These are phyloP conservation scores for Trichoderma parareesei DNA, from an alignment of 495 filamentous ascomycete genomes.

Conservation along the genomic window DNA sequence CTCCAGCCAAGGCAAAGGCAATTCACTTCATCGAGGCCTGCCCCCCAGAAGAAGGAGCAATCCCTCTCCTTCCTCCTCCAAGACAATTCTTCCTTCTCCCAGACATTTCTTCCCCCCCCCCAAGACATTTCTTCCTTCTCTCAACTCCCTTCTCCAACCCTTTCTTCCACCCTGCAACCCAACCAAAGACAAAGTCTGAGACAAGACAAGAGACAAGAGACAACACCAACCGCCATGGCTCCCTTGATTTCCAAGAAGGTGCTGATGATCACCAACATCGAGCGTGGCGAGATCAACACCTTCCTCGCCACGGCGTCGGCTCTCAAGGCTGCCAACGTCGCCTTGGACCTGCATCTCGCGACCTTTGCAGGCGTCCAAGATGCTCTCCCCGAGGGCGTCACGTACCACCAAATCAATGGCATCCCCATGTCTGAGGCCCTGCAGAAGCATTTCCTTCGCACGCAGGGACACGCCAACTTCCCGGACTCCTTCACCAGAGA, in stretches of 20 bases:
- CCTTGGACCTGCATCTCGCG: constrained; percentile 44
- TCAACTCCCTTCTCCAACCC: background rate
- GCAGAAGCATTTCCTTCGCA: background rate
- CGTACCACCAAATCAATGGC: background rate
- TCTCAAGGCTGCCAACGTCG: constrained; percentile 28
- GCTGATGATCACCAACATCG: constrained; percentile 48
- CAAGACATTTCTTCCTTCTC: background rate
- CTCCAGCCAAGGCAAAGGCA: too few species aligned
- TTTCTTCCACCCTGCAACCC: too few species aligned
- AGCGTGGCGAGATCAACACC: constrained; percentile 49
- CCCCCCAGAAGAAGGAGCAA: too few species aligned
- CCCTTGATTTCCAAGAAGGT: constrained; percentile 18
- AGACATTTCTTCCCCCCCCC: background rate
- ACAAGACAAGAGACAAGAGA: background rate
- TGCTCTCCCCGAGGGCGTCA: constrained; percentile 14
- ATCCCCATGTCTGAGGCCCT: background rate
- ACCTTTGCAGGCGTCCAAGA: constrained; percentile 29
- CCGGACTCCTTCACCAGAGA: background rate
- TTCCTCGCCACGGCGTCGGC: constrained; percentile 45
- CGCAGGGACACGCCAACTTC: background rate
- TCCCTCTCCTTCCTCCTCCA: background rate
- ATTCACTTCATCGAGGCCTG: too few species aligned
- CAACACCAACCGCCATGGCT: background rate
- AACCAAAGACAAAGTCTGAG: background rate
- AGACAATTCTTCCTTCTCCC: background rate